Evolutionary conservation across 805 yeast genomes (phyloP).

Genomic region (Sugiyamaella mastotermitis): DNA sequence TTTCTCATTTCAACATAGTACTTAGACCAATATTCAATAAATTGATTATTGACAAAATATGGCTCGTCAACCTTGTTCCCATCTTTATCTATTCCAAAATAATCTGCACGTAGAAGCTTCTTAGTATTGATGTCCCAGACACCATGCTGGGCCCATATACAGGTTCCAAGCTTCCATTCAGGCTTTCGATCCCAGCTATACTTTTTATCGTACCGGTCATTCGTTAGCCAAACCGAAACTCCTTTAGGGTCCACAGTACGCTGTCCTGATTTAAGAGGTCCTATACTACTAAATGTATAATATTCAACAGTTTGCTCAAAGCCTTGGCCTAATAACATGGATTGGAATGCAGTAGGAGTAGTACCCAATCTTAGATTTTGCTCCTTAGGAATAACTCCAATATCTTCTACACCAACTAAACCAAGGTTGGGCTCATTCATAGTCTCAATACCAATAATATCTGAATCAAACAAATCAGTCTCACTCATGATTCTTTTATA

Average conservation of each 20-base stretch:
- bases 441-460: slow-evolving; percentile 67
- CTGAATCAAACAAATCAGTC: slow-evolving; percentile 19
- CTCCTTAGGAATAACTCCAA: slow-evolving; percentile 43
- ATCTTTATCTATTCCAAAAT: slow-evolving; percentile 36
- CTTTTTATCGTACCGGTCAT: slow-evolving; percentile 45
- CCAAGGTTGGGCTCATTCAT: slow-evolving; percentile 84
- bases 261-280: slow-evolving; percentile 63
- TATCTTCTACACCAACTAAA: slow-evolving; percentile 54
- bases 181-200: slow-evolving; percentile 66
- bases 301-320: slow-evolving; percentile 57
- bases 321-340: slow-evolving; percentile 76
- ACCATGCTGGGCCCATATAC: slow-evolving; percentile 75
- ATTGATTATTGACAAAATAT: slow-evolving; percentile 49
- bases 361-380: slow-evolving; percentile 73
- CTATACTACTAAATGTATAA: slow-evolving; percentile 66
- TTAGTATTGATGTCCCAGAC: slow-evolving; percentile 57
- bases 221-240: slow-evolving; percentile 52
- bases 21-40: slow-evolving; percentile 52
- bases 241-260: slow-evolving; percentile 61
- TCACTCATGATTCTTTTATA: slow-evolving; percentile 39
- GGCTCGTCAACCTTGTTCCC: slow-evolving; percentile 17
- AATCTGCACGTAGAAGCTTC: slow-evolving; percentile 37
- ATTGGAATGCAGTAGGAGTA: slow-evolving; percentile 75
- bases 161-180: slow-evolving; percentile 65
- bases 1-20: slow-evolving; percentile 37